A percentile compares a stretch with the other conserved stretches of the same genome.
Conservation (phyloP, 2,329 filamentous ascomycete genomes). For the Pezicula carpinea region DNA sequence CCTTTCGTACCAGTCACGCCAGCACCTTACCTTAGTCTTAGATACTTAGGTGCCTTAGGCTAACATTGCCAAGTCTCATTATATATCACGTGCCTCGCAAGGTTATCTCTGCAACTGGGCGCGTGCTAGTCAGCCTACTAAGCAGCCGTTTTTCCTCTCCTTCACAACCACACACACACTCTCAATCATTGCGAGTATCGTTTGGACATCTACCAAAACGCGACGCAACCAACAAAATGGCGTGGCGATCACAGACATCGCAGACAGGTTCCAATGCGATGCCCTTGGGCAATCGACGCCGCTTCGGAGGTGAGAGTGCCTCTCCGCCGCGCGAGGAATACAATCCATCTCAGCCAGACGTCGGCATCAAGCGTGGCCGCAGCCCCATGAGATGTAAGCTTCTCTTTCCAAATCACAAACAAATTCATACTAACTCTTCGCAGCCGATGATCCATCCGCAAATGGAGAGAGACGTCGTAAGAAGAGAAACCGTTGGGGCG, state of each 20-base stretch:
- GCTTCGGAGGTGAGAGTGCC: slow-evolving; percentile 63
- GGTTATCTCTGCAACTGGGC: too few relatives aligned
- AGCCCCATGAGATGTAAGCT: slow-evolving; percentile 76
- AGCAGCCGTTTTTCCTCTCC: background rate
- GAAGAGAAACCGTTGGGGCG: slow-evolving; percentile 98
- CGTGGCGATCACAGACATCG: slow-evolving; percentile 55
- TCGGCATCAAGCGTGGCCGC: slow-evolving; percentile 73
- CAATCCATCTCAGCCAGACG: slow-evolving; percentile 25
- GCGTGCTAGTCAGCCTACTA: too few relatives aligned
- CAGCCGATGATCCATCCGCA: slow-evolving; percentile 25
- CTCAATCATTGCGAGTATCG: too few relatives aligned
- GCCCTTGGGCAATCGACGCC: slow-evolving; percentile 78
- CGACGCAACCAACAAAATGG: slow-evolving; percentile 39
- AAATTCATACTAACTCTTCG: slow-evolving; percentile 9
- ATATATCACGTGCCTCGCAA: too few relatives aligned
- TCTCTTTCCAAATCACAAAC: background rate
- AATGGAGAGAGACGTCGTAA: slow-evolving; percentile 87
- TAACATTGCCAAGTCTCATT: too few relatives aligned
- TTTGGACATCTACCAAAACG: slow-evolving; percentile 6
- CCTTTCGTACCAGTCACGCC: too few relatives aligned
- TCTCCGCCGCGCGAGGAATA: slow-evolving; percentile 29
- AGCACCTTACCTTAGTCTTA: too few relatives aligned
- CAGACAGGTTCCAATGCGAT: slow-evolving; percentile 99
- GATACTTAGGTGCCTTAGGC: too few relatives aligned
- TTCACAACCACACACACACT: slow-evolving; percentile 1